These are phyloP conservation scores for Colletotrichum sp. DNA, from an alignment of 2,329 filamentous ascomycete species.

Conservation along the genomic window DNA sequence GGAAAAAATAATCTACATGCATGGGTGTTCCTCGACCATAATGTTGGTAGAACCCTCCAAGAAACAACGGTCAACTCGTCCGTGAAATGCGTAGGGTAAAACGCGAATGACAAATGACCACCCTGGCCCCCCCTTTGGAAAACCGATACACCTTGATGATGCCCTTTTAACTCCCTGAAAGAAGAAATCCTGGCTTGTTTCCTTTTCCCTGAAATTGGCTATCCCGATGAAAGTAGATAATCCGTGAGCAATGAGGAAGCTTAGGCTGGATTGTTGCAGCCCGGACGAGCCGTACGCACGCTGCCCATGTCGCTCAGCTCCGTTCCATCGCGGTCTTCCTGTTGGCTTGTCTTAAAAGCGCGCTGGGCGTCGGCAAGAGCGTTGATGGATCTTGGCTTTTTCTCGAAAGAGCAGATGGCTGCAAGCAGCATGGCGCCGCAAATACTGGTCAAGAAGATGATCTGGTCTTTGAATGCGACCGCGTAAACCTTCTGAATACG, in stretches of 20 bases:
- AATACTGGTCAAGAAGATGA: conserved; percentile 49
- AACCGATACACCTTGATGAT: not conserved
- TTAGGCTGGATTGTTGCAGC: not conserved
- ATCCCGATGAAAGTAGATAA: not conserved
- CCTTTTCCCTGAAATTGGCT: not conserved
- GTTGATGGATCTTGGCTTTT: conserved; percentile 38
- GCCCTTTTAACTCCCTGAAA: not conserved
- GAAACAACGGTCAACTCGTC: not conserved
- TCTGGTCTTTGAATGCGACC: conserved; percentile 48
- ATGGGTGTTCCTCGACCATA: not conserved
- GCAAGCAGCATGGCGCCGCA: conserved; percentile 46
- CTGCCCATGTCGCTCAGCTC: conserved; percentile 16
- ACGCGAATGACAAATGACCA: not conserved
- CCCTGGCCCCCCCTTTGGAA: not conserved
- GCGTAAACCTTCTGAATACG: conserved; percentile 47
- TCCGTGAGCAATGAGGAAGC: not conserved
- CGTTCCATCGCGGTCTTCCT: not conserved
- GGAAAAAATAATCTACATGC: not conserved
- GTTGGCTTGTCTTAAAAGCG: conserved; percentile 5
- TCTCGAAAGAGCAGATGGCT: conserved; percentile 49
- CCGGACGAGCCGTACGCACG: not conserved
- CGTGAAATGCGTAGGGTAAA: not conserved
- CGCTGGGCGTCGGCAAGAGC: conserved; percentile 3
- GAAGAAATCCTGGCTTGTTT: not conserved
- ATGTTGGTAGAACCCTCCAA: not conserved